A percentile compares a stretch with the other conserved stretches of the same genome.
These are phyloP conservation scores for Gossypium arboreum DNA, from an alignment of 345 rosid genomes.

Conservation along the genomic window DNA sequence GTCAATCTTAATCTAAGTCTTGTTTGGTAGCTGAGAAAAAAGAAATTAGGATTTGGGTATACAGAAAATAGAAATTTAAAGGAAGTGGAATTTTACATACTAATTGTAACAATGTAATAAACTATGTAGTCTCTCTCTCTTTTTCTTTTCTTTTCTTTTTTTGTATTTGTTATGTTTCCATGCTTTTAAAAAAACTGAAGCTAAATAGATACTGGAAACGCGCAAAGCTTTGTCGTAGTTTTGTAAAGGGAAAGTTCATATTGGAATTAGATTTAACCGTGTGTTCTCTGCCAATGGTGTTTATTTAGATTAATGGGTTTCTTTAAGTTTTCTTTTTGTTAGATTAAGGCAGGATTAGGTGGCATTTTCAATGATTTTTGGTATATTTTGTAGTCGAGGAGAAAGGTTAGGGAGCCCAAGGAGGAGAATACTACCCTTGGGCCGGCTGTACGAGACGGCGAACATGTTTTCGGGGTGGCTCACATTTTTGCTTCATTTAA, in stretches of 20 bases:
- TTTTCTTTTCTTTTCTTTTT: background rate
- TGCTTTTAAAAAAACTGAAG: background rate
- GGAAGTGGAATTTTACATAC: background rate
- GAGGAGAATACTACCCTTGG: constrained; percentile 78
- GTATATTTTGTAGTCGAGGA: constrained; percentile 49
- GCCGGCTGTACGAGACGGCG: constrained; percentile 77
- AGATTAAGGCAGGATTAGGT: background rate
- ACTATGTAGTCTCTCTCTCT: background rate
- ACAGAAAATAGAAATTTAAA: background rate
- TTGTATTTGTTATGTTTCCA: background rate
- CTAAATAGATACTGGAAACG: background rate
- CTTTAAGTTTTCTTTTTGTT: background rate
- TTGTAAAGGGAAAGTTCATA: background rate
- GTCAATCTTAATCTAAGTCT: background rate
- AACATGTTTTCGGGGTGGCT: constrained; percentile 77
- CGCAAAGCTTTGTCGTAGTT: background rate
- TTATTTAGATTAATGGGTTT: background rate
- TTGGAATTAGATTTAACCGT: background rate
- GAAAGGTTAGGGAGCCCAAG: constrained; percentile 78
- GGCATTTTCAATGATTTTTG: background rate
- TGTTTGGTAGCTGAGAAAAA: background rate
- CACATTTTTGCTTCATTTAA: constrained; percentile 90
- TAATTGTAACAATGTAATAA: background rate
- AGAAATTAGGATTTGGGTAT: background rate
- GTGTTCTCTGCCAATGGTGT: background rate